phyloP scores from a whole-genome alignment of 2,329 filamentous ascomycete genomes.

The Aureobasidium sp. region DNA sequence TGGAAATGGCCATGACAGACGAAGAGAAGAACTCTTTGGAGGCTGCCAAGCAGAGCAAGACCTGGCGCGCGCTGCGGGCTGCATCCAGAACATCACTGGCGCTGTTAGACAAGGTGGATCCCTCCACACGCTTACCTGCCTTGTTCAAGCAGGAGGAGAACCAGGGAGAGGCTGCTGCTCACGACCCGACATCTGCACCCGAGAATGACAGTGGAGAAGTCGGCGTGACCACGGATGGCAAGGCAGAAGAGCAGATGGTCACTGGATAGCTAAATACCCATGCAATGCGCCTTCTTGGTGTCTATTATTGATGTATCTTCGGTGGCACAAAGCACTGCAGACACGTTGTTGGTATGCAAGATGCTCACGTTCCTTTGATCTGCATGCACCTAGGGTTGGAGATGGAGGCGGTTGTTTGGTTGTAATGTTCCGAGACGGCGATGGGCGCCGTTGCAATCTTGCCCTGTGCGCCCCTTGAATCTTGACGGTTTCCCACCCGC shows the following conservation, averaged over 20 bases:
- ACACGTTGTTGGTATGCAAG: constrained; percentile 11
- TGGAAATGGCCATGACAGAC: constrained; percentile 66
- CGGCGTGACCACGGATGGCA: constrained; percentile 12
- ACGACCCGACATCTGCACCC: constrained; percentile 1
- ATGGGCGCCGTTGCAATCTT: constrained; percentile 7
- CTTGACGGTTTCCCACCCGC: not conserved
- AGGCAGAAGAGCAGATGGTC: constrained; percentile 5
- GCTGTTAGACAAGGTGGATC: constrained; percentile 79
- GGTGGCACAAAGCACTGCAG: not conserved
- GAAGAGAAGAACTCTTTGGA: constrained; percentile 51
- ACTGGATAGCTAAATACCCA: constrained; percentile 4
- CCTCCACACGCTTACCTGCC: constrained; percentile 59
- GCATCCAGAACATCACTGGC: constrained; percentile 66
- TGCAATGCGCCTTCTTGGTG: not conserved
- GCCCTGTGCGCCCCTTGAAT: constrained; percentile 9
- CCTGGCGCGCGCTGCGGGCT: constrained; percentile 80
- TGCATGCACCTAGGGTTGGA: constrained; percentile 7
- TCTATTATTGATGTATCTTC: not conserved
- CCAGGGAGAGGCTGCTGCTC: constrained; percentile 14
- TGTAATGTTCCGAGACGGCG: constrained; percentile 7
- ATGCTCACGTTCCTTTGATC: constrained; percentile 7
- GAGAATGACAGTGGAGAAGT: constrained; percentile 12
- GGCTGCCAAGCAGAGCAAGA: constrained; percentile 77
- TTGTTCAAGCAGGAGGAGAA: constrained; percentile 34
- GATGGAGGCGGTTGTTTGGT: constrained; percentile 8